These are phyloP conservation scores for Luvunga scandens DNA, from an alignment of 345 rosid species.

Conservation along the genomic window DNA sequence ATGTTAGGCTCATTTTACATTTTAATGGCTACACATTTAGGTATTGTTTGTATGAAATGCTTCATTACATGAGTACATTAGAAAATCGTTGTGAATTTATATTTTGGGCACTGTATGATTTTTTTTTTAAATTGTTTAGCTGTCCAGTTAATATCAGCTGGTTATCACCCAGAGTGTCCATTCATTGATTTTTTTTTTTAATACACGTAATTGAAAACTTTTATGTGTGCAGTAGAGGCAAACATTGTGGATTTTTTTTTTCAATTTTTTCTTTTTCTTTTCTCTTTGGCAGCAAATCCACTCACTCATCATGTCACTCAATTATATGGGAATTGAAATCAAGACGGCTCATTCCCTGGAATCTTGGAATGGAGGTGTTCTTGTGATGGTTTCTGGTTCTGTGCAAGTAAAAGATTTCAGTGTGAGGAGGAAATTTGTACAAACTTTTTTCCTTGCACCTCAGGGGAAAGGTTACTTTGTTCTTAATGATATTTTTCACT, in stretches of 20 bases:
- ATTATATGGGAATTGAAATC: slow-evolving; percentile 54
- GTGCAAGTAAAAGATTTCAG: slow-evolving; percentile 47
- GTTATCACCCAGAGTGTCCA: neutral
- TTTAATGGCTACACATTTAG: neutral
- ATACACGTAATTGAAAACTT: neutral
- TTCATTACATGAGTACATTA: neutral
- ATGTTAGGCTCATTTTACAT: neutral
- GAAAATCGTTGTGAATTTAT: neutral
- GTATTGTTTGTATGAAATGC: neutral
- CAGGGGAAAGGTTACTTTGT: slow-evolving; percentile 69
- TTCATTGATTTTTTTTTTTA: neutral
- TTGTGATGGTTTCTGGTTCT: slow-evolving; percentile 71
- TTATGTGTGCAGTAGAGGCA: neutral
- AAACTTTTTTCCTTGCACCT: slow-evolving; percentile 73
- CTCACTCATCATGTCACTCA: slow-evolving; percentile 46
- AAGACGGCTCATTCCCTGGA: slow-evolving; percentile 59
- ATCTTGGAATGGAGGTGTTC: slow-evolving; percentile 66
- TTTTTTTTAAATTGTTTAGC: neutral
- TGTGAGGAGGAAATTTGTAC: slow-evolving; percentile 55
- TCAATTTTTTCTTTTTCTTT: neutral
- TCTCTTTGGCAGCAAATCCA: slow-evolving; percentile 57
- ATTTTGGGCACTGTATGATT: neutral
- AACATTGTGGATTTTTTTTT: neutral
- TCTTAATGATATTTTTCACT: slow-evolving; percentile 68
- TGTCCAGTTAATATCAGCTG: neutral